A percentile compares a stretch with the other conserved stretches of the same genome.
Conservation (phyloP, 768 basidiomycete species). For the Boletus pseudo-olivaceus region DNA sequence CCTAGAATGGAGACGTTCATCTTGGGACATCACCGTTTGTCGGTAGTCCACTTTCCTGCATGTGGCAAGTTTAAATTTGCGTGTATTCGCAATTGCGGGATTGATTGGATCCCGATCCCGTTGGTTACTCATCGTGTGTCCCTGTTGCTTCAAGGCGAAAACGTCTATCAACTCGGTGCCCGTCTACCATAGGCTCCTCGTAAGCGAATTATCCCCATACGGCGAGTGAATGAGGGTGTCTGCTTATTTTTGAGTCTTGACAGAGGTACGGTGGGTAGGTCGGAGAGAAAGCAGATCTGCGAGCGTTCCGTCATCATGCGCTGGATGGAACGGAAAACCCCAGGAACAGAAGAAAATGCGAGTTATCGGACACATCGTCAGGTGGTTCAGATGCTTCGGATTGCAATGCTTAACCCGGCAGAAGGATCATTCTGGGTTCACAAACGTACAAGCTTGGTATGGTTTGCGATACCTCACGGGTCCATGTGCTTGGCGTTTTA, state of each 20-base stretch:
- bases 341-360: not conserved
- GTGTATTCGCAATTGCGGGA: not conserved
- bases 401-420: not conserved
- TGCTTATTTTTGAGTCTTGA: not conserved
- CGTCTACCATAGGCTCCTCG: not conserved
- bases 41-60: not conserved
- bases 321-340: not conserved
- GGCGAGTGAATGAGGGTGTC: slow-evolving; percentile 1
- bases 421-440: not conserved
- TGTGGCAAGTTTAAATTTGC: not conserved
- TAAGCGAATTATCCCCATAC: slow-evolving; percentile 1
- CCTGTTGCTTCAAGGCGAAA: not conserved
- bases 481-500: slow-evolving; percentile 17
- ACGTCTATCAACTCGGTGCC: not conserved
- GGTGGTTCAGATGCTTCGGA: not conserved
- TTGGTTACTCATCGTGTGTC: not conserved
- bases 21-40: not conserved
- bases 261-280: too few species aligned
- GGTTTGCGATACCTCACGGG: not conserved
- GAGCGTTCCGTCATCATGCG: not conserved
- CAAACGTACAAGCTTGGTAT: not conserved
- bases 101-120: not conserved
- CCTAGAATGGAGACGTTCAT: not conserved
- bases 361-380: not conserved
- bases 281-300: not conserved